Base-by-base conservation (phyloP, 257 asterid genomes). In the Capsicum pubescens region DNA sequence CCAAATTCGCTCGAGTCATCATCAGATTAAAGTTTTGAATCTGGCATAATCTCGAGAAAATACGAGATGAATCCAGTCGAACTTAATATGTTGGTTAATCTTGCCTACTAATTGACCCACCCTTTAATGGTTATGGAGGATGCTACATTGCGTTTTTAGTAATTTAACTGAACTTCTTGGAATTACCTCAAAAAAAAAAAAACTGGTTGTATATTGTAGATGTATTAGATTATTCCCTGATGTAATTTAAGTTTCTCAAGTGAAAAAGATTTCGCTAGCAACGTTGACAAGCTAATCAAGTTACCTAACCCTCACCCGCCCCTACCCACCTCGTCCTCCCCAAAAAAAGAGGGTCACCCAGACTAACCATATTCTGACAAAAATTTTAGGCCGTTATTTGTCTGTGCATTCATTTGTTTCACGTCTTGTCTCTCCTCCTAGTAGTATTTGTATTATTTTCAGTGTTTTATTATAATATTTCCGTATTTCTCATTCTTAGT, bases 1-100 rank as follows among this genome's bases (percentile, higher is more conserved):
- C 60, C 60, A 21, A 50, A 0, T 13, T 6, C 21, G 21, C 46
- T 13, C 32, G 32, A 50, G 61, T 0, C 36, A 50, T 74, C 8
- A 50, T 61, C 11, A 72, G n/a, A 72, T 72, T 72, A 46, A 10
- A 72, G 48, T 71, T 67, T 72, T 72, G 39, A 46, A 72, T 72
- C 59, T 48, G 58, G 80, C 59, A 72, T 72, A 72, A 48, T 48
- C 59, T 3, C 46, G n/a, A 76, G 46, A 68, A 9, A 70, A 48
- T 70, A 5, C 2, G 56, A 9, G 56, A 70, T 70, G 9, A 42
- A 42, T 70, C 56, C 79, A 44, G 17, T 1, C 77, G 15, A 2
- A 42, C 56, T 15, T 70, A 39, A 17, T 70, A 70, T 36, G 35
- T 8, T 42, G 35, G 79, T 5, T 17, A 70, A 70, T 70, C 79